Percentiles rank a stretch among this genome's conserved stretches.
Evolutionary conservation across 768 basidiomycete genomes (phyloP).

Genomic region (Lactarius vividus): DNA sequence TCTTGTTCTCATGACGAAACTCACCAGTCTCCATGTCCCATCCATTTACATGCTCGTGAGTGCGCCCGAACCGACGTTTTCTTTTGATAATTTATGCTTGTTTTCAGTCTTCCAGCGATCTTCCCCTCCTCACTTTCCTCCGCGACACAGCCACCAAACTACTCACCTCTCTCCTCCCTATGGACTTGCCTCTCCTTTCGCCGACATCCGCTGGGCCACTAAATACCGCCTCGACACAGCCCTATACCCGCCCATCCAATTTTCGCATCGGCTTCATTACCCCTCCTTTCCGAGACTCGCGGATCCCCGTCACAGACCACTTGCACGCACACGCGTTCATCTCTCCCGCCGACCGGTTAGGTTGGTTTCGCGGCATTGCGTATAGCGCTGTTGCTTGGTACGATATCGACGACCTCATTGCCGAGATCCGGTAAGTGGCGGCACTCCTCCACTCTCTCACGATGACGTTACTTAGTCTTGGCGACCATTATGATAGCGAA

Average conservation of each 20-base stretch:
- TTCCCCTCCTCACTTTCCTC: constrained; percentile 65
- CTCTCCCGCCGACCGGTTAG: constrained; percentile 57
- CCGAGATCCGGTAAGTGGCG: constrained; percentile 66
- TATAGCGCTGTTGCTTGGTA: constrained; percentile 75
- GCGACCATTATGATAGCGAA: constrained; percentile 47
- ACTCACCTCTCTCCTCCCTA: constrained; percentile 46
- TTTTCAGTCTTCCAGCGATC: constrained; percentile 65
- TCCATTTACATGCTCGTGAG: constrained; percentile 68
- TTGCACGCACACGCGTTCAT: constrained; percentile 76
- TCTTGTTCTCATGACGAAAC: constrained; percentile 7
- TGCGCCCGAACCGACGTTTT: constrained; percentile 3
- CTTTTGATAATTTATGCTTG: constrained; percentile 17
- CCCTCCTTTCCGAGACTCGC: constrained; percentile 71
- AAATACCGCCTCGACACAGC: constrained; percentile 28
- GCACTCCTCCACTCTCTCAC: constrained; percentile 6
- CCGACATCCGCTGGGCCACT: constrained; percentile 18
- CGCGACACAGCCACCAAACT: constrained; percentile 57
- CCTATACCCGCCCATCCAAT: constrained; percentile 33
- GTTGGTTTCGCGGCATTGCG: constrained; percentile 71
- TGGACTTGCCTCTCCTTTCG: constrained; percentile 22
- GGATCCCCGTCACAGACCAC: constrained; percentile 78
- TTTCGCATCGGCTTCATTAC: constrained; percentile 78
- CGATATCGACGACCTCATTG: constrained; percentile 71
- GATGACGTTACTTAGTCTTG: background rate
- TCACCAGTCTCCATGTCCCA: constrained; percentile 66